phyloP scores from a whole-genome alignment of 495 filamentous ascomycete genomes.

The Cudoniella acicularis region DNA sequence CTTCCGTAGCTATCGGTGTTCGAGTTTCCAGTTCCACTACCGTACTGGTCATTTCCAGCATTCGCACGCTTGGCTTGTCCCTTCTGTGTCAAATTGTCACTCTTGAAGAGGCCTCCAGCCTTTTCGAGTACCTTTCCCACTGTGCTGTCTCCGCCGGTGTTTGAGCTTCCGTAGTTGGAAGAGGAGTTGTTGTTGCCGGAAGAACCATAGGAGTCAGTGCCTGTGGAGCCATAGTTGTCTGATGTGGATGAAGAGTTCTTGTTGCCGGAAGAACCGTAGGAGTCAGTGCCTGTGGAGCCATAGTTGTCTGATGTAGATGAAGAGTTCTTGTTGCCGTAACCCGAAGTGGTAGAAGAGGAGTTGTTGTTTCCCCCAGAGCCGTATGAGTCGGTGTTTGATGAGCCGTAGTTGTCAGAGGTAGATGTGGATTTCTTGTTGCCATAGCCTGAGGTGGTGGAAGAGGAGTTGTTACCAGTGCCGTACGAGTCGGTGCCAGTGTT shows the following conservation, averaged over 20 bases:
- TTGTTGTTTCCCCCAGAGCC: background rate
- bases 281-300: constrained; percentile 1
- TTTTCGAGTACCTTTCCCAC: constrained; percentile 44
- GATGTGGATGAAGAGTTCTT: constrained; percentile 13
- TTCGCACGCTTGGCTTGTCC: constrained; percentile 30
- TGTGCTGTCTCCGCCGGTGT: constrained; percentile 30
- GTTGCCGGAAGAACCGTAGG: constrained; percentile 17
- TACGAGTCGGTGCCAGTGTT: background rate
- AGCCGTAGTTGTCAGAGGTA: constrained; percentile 7
- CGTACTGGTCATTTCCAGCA: constrained; percentile 20
- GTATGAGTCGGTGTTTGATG: background rate
- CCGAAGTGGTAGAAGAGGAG: too few species aligned
- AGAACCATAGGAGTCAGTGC: constrained; percentile 22
- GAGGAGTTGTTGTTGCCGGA: constrained; percentile 9
- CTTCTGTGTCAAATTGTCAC: constrained; percentile 33
- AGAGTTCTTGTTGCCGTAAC: constrained; percentile 7
- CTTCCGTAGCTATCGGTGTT: background rate
- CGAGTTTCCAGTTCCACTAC: background rate
- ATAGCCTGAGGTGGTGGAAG: too few species aligned
- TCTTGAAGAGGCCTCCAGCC: constrained; percentile 35
- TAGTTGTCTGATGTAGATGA: background rate
- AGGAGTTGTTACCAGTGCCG: background rate
- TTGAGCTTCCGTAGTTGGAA: constrained; percentile 17
- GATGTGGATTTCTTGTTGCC: too few species aligned
- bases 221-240: background rate